These are phyloP conservation scores for Pleurotus djamor DNA, from an alignment of 768 basidiomycete species.

Conservation along the genomic window DNA sequence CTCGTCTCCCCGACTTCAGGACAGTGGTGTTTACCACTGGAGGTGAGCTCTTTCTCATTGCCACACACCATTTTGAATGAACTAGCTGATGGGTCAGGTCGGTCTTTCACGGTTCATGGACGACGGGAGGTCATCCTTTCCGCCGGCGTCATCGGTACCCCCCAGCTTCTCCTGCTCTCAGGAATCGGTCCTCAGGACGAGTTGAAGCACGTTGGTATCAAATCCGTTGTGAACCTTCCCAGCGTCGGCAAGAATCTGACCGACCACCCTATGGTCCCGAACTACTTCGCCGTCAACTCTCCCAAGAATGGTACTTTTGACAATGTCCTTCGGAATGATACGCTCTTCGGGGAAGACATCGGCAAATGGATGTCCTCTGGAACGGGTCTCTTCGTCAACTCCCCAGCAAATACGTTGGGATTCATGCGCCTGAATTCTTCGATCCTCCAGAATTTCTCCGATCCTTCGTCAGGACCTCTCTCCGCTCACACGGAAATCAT, in stretches of 20 bases:
- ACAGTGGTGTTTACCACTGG: constrained; percentile 18
- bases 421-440: constrained; percentile 9
- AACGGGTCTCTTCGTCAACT: constrained; percentile 16
- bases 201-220: constrained; percentile 10
- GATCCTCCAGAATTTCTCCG: constrained; percentile 6
- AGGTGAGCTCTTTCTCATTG: background rate
- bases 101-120: constrained; percentile 5
- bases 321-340: constrained; percentile 9
- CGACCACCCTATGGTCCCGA: constrained; percentile 14
- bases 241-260: constrained; percentile 23
- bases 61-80: background rate
- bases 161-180: constrained; percentile 19
- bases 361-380: constrained; percentile 16
- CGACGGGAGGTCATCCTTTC: constrained; percentile 24
- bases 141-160: constrained; percentile 24
- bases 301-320: constrained; percentile 5
- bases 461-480: constrained; percentile 33
- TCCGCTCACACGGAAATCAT: constrained; percentile 32
- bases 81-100: background rate
- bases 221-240: constrained; percentile 15
- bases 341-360: constrained; percentile 9
- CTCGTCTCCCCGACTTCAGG: constrained; percentile 7
- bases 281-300: constrained; percentile 4
- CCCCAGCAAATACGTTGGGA: constrained; percentile 13
- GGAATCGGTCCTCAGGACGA: constrained; percentile 18